Conservation (phyloP, 1,139 yeast species). For the Nematodospora anomalae region DNA sequence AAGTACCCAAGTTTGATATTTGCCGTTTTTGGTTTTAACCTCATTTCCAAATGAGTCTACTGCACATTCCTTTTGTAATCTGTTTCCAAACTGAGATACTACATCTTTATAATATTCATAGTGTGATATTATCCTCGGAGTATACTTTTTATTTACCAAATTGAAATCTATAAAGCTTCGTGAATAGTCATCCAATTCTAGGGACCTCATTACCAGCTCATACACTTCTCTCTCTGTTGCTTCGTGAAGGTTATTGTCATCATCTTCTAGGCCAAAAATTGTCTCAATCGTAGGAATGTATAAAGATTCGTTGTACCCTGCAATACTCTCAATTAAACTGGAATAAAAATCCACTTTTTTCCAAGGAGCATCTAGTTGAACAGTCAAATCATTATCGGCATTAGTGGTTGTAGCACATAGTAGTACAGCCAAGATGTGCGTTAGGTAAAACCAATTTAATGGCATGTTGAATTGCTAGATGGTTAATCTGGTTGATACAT, state of each 20-base stretch:
- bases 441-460: neutral
- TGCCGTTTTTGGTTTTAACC: slow-evolving; percentile 20
- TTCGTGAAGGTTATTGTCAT: slow-evolving; percentile 18
- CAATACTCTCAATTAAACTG: slow-evolving; percentile 55
- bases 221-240: slow-evolving; percentile 40
- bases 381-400: slow-evolving; percentile 6
- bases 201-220: slow-evolving; percentile 30
- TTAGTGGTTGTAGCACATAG: neutral
- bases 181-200: slow-evolving; percentile 20
- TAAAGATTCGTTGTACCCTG: slow-evolving; percentile 48
- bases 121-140: slow-evolving; percentile 68
- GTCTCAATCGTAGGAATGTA: slow-evolving; percentile 48
- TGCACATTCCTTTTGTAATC: slow-evolving; percentile 26
- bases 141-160: slow-evolving; percentile 50
- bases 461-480: neutral
- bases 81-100: slow-evolving; percentile 20
- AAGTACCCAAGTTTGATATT: slow-evolving; percentile 50
- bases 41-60: slow-evolving; percentile 39
- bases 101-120: slow-evolving; percentile 49
- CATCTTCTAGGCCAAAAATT: slow-evolving; percentile 31
- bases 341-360: slow-evolving; percentile 31
- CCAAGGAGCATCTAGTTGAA: slow-evolving; percentile 20
- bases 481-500: neutral
- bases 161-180: slow-evolving; percentile 48
- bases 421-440: neutral